Evolutionary conservation across 768 basidiomycete genomes (phyloP).

Genomic region (Mycena chlorophos): DNA sequence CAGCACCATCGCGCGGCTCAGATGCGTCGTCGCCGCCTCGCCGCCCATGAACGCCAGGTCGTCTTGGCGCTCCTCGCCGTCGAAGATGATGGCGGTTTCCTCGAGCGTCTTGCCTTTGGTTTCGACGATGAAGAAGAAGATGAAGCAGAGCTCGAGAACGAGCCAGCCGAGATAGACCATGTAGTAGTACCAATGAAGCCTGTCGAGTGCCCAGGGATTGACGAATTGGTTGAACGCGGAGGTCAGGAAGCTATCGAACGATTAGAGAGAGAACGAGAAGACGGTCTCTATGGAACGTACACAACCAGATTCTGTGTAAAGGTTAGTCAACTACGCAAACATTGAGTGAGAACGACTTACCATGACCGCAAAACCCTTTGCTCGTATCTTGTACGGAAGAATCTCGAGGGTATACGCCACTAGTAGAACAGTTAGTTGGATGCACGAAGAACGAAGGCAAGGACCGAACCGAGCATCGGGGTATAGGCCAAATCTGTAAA

Average conservation of each 20-base stretch:
- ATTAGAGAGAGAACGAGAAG: not conserved
- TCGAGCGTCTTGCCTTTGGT: constrained; percentile 70
- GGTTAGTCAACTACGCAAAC: constrained; percentile 9
- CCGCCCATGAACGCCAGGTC: constrained; percentile 49
- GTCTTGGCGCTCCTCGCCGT: constrained; percentile 52
- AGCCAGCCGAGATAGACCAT: constrained; percentile 68
- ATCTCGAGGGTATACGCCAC: constrained; percentile 71
- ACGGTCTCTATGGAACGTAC: constrained; percentile 45
- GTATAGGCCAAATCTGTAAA: constrained; percentile 74
- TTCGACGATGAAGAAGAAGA: constrained; percentile 57
- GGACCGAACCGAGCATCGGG: constrained; percentile 64
- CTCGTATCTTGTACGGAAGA: constrained; percentile 75
- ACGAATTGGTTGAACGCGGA: constrained; percentile 80
- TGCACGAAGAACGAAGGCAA: constrained; percentile 23
- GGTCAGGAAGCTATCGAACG: constrained; percentile 30
- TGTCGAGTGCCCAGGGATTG: constrained; percentile 71
- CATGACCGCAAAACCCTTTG: constrained; percentile 79
- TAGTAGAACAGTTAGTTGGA: not conserved
- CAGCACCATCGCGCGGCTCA: constrained; percentile 18
- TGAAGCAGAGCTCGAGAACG: constrained; percentile 57
- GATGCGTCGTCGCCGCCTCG: constrained; percentile 43
- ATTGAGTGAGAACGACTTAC: constrained; percentile 32
- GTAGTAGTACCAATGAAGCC: constrained; percentile 61
- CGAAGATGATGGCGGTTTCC: constrained; percentile 73
- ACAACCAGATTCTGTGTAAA: constrained; percentile 55